These are phyloP conservation scores for Eutypa lata DNA, from an alignment of 2,329 filamentous ascomycete genomes.

Conservation along the genomic window DNA sequence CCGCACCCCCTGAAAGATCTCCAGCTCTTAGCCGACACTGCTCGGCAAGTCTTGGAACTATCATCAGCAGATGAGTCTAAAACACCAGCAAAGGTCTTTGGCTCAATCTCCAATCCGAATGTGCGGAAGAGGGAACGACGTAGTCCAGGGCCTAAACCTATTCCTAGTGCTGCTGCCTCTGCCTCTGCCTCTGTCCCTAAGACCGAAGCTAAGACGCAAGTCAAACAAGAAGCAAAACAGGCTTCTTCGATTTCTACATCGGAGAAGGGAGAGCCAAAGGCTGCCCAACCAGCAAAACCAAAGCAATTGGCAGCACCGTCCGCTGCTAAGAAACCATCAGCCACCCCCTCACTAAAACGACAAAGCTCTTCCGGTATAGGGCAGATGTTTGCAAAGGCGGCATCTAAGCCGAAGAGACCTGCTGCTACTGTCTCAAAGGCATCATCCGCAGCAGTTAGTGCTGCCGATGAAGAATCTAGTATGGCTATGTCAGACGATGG, in stretches of 20 bases:
- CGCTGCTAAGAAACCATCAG: conserved; percentile 36
- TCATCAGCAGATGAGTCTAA: conserved; percentile 57
- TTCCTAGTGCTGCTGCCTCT: conserved; percentile 23
- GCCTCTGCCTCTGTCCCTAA: conserved; percentile 21
- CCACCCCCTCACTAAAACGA: conserved; percentile 47
- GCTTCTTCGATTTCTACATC: conserved; percentile 6
- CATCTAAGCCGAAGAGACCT: conserved; percentile 29
- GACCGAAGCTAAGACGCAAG: conserved; percentile 15
- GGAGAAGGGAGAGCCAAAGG: conserved; percentile 35
- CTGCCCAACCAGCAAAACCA: conserved; percentile 19
- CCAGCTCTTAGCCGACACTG: conserved; percentile 67
- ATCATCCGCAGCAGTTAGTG: conserved; percentile 10
- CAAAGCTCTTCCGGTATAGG: conserved; percentile 30
- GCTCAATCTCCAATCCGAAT: conserved; percentile 70
- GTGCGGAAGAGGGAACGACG: conserved; percentile 52
- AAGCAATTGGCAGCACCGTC: conserved; percentile 28
- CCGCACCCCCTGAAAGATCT: conserved; percentile 68
- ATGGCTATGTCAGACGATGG: conserved; percentile 30
- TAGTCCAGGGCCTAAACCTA: conserved; percentile 23
- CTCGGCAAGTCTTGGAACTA: conserved; percentile 57
- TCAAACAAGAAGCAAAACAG: conserved; percentile 35
- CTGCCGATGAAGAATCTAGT: conserved; percentile 17
- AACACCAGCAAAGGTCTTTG: conserved; percentile 60
- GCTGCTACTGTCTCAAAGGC: conserved; percentile 7
- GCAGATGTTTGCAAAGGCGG: conserved; percentile 32